Percentiles rank a stretch among this genome's conserved stretches.
Conservation (phyloP, 2,329 filamentous ascomycete species). For the Dactylellina haptotyla region DNA sequence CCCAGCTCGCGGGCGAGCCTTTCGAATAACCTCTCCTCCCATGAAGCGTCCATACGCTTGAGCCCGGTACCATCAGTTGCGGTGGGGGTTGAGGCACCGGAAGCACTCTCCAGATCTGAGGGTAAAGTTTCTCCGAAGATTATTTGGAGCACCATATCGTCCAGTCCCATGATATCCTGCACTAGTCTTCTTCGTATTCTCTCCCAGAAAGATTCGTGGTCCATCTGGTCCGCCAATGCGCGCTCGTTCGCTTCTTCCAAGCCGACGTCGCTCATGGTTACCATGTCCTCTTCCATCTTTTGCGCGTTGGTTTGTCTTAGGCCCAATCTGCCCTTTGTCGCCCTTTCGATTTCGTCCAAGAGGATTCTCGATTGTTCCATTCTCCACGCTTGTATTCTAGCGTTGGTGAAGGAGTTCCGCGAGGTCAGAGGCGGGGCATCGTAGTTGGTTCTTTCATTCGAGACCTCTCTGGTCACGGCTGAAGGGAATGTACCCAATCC, state of each 20-base stretch:
- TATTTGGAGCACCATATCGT: slow-evolving; percentile 83
- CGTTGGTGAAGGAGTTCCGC: slow-evolving; percentile 65
- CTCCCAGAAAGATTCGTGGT: slow-evolving; percentile 75
- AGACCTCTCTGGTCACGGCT: slow-evolving; percentile 66
- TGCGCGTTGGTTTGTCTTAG: slow-evolving; percentile 56
- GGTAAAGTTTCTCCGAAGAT: slow-evolving; percentile 84
- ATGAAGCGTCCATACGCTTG: slow-evolving; percentile 63
- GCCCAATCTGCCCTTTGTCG: slow-evolving; percentile 73
- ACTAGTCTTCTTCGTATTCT: slow-evolving; percentile 87
- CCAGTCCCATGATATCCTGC: slow-evolving; percentile 87
- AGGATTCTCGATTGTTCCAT: slow-evolving; percentile 87
- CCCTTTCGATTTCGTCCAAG: slow-evolving; percentile 86
- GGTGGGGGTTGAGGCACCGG: slow-evolving; percentile 61
- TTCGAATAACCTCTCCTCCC: slow-evolving; percentile 83
- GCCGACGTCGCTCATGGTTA: slow-evolving; percentile 56
- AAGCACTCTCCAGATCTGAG: slow-evolving; percentile 60
- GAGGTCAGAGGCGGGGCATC: slow-evolving; percentile 68
- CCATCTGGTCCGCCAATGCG: slow-evolving; percentile 61
- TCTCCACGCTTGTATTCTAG: slow-evolving; percentile 89
- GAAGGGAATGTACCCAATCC: slow-evolving; percentile 82
- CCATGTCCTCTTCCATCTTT: slow-evolving; percentile 60
- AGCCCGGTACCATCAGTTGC: slow-evolving; percentile 59
- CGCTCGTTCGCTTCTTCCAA: slow-evolving; percentile 65
- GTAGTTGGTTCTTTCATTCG: slow-evolving; percentile 67
- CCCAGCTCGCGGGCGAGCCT: slow-evolving; percentile 88